Base-by-base conservation (phyloP, 1,139 yeast genomes). In the Taphrina wiesneri region DNA sequence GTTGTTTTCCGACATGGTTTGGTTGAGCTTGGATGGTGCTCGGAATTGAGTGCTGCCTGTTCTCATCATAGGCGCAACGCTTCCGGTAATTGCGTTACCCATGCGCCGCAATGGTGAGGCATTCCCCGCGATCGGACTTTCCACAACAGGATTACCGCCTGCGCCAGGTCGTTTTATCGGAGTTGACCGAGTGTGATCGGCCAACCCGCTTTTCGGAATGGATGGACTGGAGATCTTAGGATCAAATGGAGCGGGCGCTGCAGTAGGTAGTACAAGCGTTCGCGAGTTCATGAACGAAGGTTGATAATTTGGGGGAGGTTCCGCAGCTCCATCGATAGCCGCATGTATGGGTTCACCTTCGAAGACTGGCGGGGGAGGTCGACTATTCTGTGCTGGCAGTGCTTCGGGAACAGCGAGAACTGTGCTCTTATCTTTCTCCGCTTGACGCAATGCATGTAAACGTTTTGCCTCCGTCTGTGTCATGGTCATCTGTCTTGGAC, bases 141-240 rank as follows among this genome's bases (percentile, higher is more conserved):
- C 64, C 25, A n/a, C 13, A 3, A n/a, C 62, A 17, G 45, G 17
- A 3, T 34, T 56, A 36, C 56, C 34, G 53, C 65, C 53, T 6
- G 54, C 43, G 25, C 67, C 63, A 1, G 65, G 63, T 11, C 67
- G 63, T 28, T 56, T 65, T 45, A 65, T 65, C 47, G 67, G 67
- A 21, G 63, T 65, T 45, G 67, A 65, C 19, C 53, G 17, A 19
- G 57, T 15, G 17, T 11, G 41, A 39, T 60, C 64, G 3, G 56
- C 57, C 28, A 36, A 25, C 9, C 57, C 64, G 3, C 57, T 39
- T 28, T 51, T 49, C 19, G 64, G 64, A 13, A 60, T 60, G 3
- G 64, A 60, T 6, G 64, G 64, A 28, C 49, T 32, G 9, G 46
- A 28, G n/a, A 60, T 19, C 36, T 60, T 60, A 7, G 64, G 64